Evolutionary conservation across 2,329 filamentous ascomycete genomes (phyloP).

Genomic region (Trichoderma polysporum): DNA sequence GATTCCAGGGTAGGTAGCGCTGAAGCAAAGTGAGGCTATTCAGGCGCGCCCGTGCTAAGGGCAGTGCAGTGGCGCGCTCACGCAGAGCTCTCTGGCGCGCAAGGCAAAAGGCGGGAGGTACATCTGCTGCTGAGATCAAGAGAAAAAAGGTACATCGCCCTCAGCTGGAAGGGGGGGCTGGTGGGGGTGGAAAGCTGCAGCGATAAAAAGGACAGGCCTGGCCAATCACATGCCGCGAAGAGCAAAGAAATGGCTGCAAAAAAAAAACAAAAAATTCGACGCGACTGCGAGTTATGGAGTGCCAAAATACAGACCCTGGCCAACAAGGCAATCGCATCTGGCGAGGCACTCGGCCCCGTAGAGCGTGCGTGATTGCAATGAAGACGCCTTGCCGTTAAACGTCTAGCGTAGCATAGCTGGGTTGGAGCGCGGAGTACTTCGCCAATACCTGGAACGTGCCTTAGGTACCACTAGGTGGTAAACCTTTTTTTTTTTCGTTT

Average conservation of each 20-base stretch:
- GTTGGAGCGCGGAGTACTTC: background rate
- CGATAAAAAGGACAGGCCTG: background rate
- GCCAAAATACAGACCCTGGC: background rate
- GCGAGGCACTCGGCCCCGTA: background rate
- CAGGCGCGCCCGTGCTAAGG: background rate
- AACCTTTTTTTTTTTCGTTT: background rate
- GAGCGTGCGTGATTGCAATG: background rate
- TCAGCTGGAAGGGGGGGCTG: constrained; percentile 5
- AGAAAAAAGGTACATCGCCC: background rate
- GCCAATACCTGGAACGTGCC: background rate
- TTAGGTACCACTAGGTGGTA: background rate
- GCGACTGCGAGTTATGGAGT: constrained; percentile 5
- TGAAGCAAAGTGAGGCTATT: background rate
- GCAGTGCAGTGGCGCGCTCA: background rate
- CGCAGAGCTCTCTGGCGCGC: background rate
- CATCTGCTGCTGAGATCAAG: background rate
- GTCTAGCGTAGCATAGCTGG: background rate
- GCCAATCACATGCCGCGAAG: background rate
- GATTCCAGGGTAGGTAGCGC: background rate
- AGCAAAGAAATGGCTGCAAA: background rate
- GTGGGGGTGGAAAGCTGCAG: background rate
- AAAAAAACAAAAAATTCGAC: constrained; percentile 17
- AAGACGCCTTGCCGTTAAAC: constrained; percentile 6
- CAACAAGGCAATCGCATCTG: constrained; percentile 11
- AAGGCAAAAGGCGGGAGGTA: background rate